Percentiles rank a stretch among this genome's conserved stretches.
These are phyloP conservation scores for Kondoa malvinella DNA, from an alignment of 768 basidiomycete species.

Conservation along the genomic window DNA sequence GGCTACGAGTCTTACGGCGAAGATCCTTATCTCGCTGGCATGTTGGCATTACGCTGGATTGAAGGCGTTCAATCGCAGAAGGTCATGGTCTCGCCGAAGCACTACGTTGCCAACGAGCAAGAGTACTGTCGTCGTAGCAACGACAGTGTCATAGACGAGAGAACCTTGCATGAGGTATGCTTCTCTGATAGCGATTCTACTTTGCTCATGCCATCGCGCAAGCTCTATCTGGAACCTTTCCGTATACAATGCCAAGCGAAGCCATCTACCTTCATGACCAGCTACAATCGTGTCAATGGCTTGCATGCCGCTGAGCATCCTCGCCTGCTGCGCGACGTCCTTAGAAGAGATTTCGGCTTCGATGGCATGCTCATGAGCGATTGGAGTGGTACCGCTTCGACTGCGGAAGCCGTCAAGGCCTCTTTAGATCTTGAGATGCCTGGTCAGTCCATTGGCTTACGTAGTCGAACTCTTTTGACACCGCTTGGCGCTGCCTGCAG, in stretches of 20 bases:
- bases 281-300: slow-evolving; percentile 32
- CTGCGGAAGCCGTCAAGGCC: slow-evolving; percentile 29
- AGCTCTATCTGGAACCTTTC: slow-evolving; percentile 33
- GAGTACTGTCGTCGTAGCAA: slow-evolving; percentile 31
- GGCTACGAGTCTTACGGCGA: slow-evolving; percentile 30
- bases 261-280: slow-evolving; percentile 18
- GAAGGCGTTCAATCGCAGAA: slow-evolving; percentile 7
- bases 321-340: slow-evolving; percentile 27
- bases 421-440: slow-evolving; percentile 29
- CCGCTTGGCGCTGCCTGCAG: slow-evolving; percentile 18
- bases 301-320: slow-evolving; percentile 29
- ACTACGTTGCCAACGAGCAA: slow-evolving; percentile 33
- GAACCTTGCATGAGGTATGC: slow-evolving; percentile 43
- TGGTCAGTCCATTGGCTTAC: neutral
- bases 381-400: slow-evolving; percentile 26
- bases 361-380: slow-evolving; percentile 31
- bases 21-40: slow-evolving; percentile 15
- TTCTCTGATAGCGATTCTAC: slow-evolving; percentile 29
- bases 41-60: slow-evolving; percentile 12
- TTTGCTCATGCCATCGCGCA: no score
- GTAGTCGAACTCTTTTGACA: neutral
- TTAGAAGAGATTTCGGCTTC: slow-evolving; percentile 31
- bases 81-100: slow-evolving; percentile 1
- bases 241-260: slow-evolving; percentile 27
- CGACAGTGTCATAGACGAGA: no score